Conservation (phyloP, 768 basidiomycete genomes). For the Xanthoconium stramineum region DNA sequence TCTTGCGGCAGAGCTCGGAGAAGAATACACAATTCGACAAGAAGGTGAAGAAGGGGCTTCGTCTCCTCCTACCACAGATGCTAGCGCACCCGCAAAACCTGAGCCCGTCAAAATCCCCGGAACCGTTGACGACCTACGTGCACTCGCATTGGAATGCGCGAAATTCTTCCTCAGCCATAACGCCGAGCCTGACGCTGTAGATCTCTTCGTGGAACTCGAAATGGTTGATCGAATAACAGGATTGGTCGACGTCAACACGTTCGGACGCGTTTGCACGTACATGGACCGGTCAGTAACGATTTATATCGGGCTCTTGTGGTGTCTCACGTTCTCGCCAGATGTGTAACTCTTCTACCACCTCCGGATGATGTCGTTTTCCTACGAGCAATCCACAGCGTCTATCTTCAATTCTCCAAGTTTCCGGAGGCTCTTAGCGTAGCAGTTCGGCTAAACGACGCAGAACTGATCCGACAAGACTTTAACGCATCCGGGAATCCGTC, state of each 20-base stretch:
- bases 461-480: conserved; percentile 84
- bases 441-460: conserved; percentile 77
- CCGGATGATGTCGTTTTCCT: conserved; percentile 92
- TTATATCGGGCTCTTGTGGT: neutral
- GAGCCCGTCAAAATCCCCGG: conserved; percentile 40
- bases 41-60: conserved; percentile 41
- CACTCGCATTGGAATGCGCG: conserved; percentile 79
- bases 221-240: conserved; percentile 74
- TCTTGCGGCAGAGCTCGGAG: conserved; percentile 92
- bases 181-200: conserved; percentile 97
- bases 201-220: conserved; percentile 91
- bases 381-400: conserved; percentile 83
- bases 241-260: conserved; percentile 86
- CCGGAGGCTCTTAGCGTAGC: conserved; percentile 89
- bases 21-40: conserved; percentile 80
- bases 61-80: conserved; percentile 24
- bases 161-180: conserved; percentile 90
- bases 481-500: conserved; percentile 85
- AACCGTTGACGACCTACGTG: conserved; percentile 70
- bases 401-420: conserved; percentile 81
- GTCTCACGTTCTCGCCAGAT: conserved; percentile 41
- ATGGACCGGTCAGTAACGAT: conserved; percentile 75
- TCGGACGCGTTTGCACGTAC: conserved; percentile 86
- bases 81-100: conserved; percentile 27
- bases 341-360: conserved; percentile 85